A percentile compares a stretch with the other conserved stretches of the same genome.
These are phyloP conservation scores for Helenozyma rhizophorensis DNA, from an alignment of 805 yeast genomes.

Conservation along the genomic window DNA sequence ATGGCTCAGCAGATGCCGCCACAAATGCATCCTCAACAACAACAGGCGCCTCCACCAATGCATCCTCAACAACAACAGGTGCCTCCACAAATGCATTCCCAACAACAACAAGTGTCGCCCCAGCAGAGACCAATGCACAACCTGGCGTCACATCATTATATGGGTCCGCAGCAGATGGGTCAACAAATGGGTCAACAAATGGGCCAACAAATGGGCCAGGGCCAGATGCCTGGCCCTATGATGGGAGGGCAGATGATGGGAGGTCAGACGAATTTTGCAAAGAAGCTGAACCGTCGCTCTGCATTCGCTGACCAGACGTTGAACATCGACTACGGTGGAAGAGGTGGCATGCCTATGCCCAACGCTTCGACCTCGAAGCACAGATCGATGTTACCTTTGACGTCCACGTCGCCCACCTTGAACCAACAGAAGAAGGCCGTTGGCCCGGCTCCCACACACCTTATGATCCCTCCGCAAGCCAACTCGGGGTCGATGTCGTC, in stretches of 20 bases:
- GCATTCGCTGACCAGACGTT: constrained; percentile 30
- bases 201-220: no score
- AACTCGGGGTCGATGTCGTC: constrained; percentile 19
- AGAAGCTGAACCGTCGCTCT: constrained; percentile 33
- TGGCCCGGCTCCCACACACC: constrained; percentile 2
- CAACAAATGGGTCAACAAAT: constrained; percentile 3
- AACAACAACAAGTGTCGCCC: constrained; percentile 8
- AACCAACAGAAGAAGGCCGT: constrained; percentile 15
- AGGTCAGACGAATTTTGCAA: constrained; percentile 15
- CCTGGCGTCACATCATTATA: constrained; percentile 6
- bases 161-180: constrained; percentile 4
- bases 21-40: constrained; percentile 6
- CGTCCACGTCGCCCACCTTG: constrained; percentile 13
- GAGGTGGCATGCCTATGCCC: constrained; percentile 45
- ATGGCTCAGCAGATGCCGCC: constrained; percentile 7
- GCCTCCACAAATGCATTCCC: constrained; percentile 18
- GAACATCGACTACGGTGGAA: constrained; percentile 40
- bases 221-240: no score
- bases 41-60: constrained; percentile 11
- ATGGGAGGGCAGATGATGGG: no score
- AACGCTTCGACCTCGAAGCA: constrained; percentile 11
- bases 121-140: constrained; percentile 1
- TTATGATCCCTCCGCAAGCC: constrained; percentile 9
- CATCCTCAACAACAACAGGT: constrained; percentile 14
- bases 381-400: constrained; percentile 13